Conservation (phyloP, 257 asterid genomes). For the Orobanche coerulescens region DNA sequence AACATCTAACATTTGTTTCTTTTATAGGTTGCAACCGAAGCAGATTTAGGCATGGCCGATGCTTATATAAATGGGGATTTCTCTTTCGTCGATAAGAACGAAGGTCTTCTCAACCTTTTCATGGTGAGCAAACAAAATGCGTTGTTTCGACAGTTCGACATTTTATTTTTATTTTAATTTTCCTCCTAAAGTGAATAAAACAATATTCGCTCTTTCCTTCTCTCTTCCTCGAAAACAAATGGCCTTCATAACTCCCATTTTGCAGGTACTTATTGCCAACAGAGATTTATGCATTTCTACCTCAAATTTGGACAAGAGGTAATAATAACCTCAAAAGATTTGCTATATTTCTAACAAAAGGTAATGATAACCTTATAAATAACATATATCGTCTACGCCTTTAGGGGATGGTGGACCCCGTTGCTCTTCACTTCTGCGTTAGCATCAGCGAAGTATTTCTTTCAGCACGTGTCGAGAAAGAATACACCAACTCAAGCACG, state of each 20-base stretch:
- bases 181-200: too few species aligned
- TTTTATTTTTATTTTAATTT: too few species aligned
- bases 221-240: conserved; percentile 28
- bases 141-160: too few species aligned
- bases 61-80: conserved; percentile 81
- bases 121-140: conserved; percentile 40
- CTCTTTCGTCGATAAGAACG: conserved; percentile 57
- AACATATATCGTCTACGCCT: background rate
- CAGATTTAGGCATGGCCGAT: conserved; percentile 87
- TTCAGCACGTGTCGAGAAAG: conserved; percentile 55
- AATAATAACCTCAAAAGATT: conserved; percentile 3
- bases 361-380: background rate
- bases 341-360: background rate
- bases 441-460: conserved; percentile 78
- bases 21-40: conserved; percentile 61
- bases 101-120: conserved; percentile 68
- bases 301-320: conserved; percentile 49
- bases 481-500: conserved; percentile 80
- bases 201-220: background rate
- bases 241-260: conserved; percentile 23
- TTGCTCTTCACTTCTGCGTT: conserved; percentile 57
- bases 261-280: conserved; percentile 67
- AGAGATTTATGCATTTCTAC: conserved; percentile 54
- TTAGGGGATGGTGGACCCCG: conserved; percentile 97
- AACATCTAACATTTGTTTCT: background rate